phyloP scores from a whole-genome alignment of 805 yeast species.

The Lachancea cidri region DNA sequence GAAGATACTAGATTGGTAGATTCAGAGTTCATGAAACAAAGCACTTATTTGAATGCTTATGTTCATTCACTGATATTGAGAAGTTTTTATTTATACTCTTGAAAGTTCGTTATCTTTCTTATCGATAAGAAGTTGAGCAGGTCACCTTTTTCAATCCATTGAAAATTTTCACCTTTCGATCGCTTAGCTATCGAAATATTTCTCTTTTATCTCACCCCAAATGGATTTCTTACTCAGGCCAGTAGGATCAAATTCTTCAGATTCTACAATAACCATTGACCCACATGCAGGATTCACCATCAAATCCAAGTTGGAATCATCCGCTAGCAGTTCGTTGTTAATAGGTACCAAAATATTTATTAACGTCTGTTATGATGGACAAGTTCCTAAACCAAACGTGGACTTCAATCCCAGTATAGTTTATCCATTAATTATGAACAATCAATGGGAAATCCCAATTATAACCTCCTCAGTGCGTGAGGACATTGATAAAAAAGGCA shows the following conservation, averaged over 20 bases:
- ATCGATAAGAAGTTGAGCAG: not conserved
- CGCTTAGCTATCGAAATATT: constrained; percentile 1
- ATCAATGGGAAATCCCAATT: constrained; percentile 84
- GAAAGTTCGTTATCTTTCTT: not conserved
- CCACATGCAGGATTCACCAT: constrained; percentile 74
- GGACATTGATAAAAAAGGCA: constrained; percentile 67
- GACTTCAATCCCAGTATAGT: constrained; percentile 52
- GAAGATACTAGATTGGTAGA: not conserved
- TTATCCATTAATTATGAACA: constrained; percentile 58
- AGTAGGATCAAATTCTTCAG: not conserved
- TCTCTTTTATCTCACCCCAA: not conserved
- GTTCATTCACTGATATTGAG: not conserved
- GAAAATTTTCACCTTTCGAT: not conserved
- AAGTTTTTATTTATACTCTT: not conserved
- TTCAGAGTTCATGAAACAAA: not conserved
- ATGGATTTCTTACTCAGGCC: constrained; percentile 1
- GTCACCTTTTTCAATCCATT: not conserved
- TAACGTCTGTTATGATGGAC: constrained; percentile 63
- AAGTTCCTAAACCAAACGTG: constrained; percentile 59
- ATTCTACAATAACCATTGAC: constrained; percentile 24
- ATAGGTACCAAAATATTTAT: constrained; percentile 63
- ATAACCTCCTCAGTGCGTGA: constrained; percentile 53
- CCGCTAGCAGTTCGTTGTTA: not conserved
- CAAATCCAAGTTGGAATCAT: constrained; percentile 49
- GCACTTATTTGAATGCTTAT: not conserved